These are phyloP conservation scores for Lanmaoa rubissima DNA, from an alignment of 768 basidiomycete genomes.

Conservation along the genomic window DNA sequence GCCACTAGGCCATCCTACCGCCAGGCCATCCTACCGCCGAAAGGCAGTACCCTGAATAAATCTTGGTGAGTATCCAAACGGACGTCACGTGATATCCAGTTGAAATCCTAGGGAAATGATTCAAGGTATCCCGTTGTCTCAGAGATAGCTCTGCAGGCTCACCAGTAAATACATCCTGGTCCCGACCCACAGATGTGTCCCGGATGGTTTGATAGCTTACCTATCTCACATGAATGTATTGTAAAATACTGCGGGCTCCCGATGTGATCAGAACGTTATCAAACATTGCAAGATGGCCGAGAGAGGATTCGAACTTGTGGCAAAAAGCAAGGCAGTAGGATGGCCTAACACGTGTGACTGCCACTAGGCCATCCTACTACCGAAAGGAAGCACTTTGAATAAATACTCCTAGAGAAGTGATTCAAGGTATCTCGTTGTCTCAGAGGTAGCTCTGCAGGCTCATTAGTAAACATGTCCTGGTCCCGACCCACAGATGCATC, in stretches of 20 bases:
- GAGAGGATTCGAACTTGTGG: conserved; percentile 1
- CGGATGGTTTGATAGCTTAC: background rate
- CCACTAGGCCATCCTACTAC: conserved; percentile 5
- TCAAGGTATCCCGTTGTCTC: background rate
- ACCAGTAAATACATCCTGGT: background rate
- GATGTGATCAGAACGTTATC: background rate
- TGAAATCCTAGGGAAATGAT: background rate
- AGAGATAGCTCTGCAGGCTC: background rate
- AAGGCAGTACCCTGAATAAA: background rate
- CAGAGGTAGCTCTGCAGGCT: background rate
- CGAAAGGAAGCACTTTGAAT: background rate
- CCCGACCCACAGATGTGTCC: background rate
- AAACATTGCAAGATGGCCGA: background rate
- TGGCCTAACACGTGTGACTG: background rate
- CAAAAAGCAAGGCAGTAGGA: background rate
- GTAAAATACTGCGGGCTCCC: background rate
- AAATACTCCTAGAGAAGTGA: background rate
- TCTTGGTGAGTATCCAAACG: background rate
- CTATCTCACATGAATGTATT: background rate
- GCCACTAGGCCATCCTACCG: conserved; percentile 7
- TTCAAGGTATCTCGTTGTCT: background rate
- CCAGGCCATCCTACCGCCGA: conserved; percentile 1
- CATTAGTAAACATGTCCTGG: background rate
- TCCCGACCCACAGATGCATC: background rate
- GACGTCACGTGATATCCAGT: background rate